Conservation (phyloP, 306 rosid species). For the Gillenia trifoliata region DNA sequence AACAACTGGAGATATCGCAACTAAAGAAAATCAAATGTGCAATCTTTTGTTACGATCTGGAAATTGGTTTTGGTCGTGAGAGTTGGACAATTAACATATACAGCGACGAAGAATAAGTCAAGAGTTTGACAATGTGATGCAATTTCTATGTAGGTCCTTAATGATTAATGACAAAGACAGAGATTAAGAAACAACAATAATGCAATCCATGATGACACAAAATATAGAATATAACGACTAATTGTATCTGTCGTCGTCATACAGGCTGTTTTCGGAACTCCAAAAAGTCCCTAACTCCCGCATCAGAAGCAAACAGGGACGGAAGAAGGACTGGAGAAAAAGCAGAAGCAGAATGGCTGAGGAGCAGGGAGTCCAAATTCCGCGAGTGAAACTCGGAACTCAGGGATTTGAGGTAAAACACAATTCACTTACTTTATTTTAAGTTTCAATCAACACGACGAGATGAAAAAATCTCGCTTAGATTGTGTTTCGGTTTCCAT, state of each 20-base stretch:
- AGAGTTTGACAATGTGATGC: not conserved
- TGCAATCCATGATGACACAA: not conserved
- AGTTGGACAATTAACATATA: too few species aligned
- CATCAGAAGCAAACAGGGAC: not conserved
- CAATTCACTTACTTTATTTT: not conserved
- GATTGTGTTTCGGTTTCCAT: too few species aligned
- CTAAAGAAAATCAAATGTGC: not conserved
- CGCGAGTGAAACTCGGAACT: conserved; percentile 43
- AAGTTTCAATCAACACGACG: too few species aligned
- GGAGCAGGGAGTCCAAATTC: conserved; percentile 17
- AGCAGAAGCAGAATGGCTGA: conserved; percentile 25
- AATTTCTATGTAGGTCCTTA: not conserved
- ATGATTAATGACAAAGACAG: not conserved
- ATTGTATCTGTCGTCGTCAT: not conserved
- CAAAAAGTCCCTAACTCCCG: not conserved
- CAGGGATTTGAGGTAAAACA: conserved; percentile 43
- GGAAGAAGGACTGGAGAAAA: not conserved
- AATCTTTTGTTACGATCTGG: not conserved
- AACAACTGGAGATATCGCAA: not conserved
- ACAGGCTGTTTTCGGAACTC: not conserved
- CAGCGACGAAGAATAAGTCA: too few species aligned
- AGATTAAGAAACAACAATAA: not conserved
- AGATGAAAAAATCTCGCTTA: too few species aligned
- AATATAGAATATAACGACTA: not conserved
- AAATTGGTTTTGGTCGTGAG: too few species aligned